These are phyloP conservation scores for Russula olivacea DNA, from an alignment of 768 basidiomycete species.

Conservation along the genomic window DNA sequence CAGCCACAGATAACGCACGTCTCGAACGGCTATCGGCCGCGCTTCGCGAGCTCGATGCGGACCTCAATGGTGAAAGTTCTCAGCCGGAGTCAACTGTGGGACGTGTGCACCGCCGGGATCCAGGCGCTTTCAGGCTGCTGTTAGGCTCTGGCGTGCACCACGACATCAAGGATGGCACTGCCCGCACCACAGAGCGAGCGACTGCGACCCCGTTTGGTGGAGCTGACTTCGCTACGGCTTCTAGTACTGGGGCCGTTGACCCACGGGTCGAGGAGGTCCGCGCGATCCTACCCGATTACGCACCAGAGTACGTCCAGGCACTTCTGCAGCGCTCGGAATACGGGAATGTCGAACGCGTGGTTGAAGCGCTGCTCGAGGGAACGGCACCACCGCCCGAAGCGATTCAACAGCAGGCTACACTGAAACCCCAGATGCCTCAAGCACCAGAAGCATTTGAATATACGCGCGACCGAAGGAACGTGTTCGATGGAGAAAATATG, in stretches of 20 bases:
- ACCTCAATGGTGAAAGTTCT: background rate
- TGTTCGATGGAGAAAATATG: slow-evolving; percentile 69
- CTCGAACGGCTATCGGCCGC: slow-evolving; percentile 51
- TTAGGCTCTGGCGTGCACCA: slow-evolving; percentile 51
- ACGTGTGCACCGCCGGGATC: slow-evolving; percentile 29
- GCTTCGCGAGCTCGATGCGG: slow-evolving; percentile 38
- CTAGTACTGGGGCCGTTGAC: slow-evolving; percentile 44
- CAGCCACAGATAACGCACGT: slow-evolving; percentile 48
- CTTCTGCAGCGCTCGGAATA: slow-evolving; percentile 46
- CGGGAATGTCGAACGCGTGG: slow-evolving; percentile 53
- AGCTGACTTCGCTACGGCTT: background rate
- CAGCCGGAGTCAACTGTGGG: slow-evolving; percentile 1
- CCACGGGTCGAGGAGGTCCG: slow-evolving; percentile 61
- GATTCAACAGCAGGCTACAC: slow-evolving; percentile 27
- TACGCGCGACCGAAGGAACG: slow-evolving; percentile 53
- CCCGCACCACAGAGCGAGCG: background rate
- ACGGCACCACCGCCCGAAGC: slow-evolving; percentile 45
- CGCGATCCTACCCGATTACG: slow-evolving; percentile 66
- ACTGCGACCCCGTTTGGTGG: slow-evolving; percentile 11
- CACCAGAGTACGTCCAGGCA: slow-evolving; percentile 50
- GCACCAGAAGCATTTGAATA: slow-evolving; percentile 27
- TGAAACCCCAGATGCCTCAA: slow-evolving; percentile 8
- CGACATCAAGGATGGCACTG: slow-evolving; percentile 30
- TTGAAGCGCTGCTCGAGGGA: slow-evolving; percentile 72
- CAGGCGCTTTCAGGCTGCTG: slow-evolving; percentile 58